phyloP scores from a whole-genome alignment of 331 rosid genomes.

The Quercus phellos region DNA sequence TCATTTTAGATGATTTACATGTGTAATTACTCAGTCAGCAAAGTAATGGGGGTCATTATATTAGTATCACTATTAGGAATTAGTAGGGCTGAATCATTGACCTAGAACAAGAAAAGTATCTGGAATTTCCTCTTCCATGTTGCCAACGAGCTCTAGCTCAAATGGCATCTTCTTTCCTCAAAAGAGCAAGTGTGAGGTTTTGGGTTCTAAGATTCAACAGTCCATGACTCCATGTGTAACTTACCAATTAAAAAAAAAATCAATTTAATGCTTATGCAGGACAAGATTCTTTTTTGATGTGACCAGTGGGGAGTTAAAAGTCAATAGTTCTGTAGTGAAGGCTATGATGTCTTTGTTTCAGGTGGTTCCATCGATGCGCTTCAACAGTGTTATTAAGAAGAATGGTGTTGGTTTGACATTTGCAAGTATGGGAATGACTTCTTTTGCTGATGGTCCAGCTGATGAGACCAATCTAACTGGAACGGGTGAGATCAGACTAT shows the following conservation, averaged over 20 bases:
- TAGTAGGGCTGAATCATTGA: not conserved
- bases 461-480: conserved; percentile 64
- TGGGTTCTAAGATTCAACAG: too few species aligned
- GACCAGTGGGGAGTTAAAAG: not conserved
- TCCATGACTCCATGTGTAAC: too few species aligned
- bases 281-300: too few species aligned
- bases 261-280: too few species aligned
- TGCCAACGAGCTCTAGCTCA: too few species aligned
- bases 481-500: conserved; percentile 76
- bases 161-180: too few species aligned
- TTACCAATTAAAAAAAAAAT: too few species aligned
- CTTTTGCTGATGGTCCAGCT: conserved; percentile 56
- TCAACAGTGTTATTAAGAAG: conserved; percentile 41
- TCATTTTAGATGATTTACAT: not conserved
- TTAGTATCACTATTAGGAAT: not conserved
- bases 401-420: conserved; percentile 71
- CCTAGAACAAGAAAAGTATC: not conserved
- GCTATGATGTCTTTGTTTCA: conserved; percentile 31
- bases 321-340: not conserved
- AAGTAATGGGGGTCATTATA: not conserved
- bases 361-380: conserved; percentile 73
- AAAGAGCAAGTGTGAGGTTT: too few species aligned
- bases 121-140: not conserved
- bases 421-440: conserved; percentile 63
- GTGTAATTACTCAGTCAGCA: not conserved